These are phyloP conservation scores for Clonostachys rhizophaga DNA, from an alignment of 2,329 filamentous ascomycete genomes.

Conservation along the genomic window DNA sequence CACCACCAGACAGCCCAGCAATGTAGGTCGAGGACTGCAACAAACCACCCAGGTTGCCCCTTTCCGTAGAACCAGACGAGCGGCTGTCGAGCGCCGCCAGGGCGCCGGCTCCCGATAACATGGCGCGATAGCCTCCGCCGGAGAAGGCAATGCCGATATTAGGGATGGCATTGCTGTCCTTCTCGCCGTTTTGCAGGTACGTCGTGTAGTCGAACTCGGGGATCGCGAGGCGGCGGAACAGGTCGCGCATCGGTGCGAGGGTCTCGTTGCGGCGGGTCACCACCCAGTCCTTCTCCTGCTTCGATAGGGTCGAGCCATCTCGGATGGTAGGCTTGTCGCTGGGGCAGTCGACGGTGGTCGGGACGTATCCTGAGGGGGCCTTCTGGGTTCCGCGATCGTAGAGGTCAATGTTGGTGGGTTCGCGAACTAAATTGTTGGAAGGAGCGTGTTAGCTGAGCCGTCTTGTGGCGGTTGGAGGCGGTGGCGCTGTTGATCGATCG, in stretches of 20 bases:
- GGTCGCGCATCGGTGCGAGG: slow-evolving; percentile 66
- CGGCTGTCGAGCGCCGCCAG: slow-evolving; percentile 75
- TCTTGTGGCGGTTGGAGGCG: no score
- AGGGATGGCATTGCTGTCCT: slow-evolving; percentile 29
- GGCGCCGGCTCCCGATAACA: slow-evolving; percentile 78
- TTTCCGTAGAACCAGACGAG: slow-evolving; percentile 38
- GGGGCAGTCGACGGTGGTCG: slow-evolving; percentile 65
- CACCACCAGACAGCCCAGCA: slow-evolving; percentile 75
- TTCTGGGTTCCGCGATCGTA: slow-evolving; percentile 16
- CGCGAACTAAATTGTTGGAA: no score
- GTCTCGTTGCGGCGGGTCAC: slow-evolving; percentile 67
- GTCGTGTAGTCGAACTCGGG: slow-evolving; percentile 68
- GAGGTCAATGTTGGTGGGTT: no score
- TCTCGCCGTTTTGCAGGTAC: slow-evolving; percentile 53
- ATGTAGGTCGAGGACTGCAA: slow-evolving; percentile 80
- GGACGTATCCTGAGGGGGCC: slow-evolving; percentile 59
- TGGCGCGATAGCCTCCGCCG: slow-evolving; percentile 82
- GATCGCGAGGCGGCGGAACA: slow-evolving; percentile 70
- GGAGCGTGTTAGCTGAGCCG: no score
- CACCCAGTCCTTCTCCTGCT: slow-evolving; percentile 72
- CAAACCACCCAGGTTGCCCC: slow-evolving; percentile 72
- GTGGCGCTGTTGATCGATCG: no score
- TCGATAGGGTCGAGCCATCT: slow-evolving; percentile 54
- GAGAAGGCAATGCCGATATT: slow-evolving; percentile 73
- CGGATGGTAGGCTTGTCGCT: slow-evolving; percentile 64